These are phyloP conservation scores for Kodamaea hsintzibuensis DNA, from an alignment of 805 yeast genomes.

Conservation along the genomic window DNA sequence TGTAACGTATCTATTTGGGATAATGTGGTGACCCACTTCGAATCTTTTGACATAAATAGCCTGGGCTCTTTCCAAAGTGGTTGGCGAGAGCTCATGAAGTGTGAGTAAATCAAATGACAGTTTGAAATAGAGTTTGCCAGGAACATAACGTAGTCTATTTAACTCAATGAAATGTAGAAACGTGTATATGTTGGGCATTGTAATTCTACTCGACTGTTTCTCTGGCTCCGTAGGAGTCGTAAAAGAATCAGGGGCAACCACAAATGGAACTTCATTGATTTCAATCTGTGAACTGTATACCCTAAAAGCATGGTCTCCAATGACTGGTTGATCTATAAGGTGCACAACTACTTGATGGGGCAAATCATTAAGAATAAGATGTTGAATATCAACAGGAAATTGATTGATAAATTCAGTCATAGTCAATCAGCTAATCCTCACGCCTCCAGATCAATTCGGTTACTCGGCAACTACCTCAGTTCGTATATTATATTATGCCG, in stretches of 20 bases:
- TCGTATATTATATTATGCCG: no score
- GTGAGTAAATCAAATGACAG: background rate
- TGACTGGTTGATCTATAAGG: background rate
- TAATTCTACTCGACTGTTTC: background rate
- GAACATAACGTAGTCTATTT: background rate
- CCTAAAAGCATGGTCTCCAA: background rate
- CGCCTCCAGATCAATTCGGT: no score
- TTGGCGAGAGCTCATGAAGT: background rate
- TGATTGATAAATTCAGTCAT: background rate
- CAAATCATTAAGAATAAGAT: background rate
- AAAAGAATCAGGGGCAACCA: background rate
- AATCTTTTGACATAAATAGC: background rate
- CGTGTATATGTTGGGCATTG: background rate
- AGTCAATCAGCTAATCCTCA: background rate
- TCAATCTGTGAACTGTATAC: background rate
- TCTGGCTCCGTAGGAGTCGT: background rate
- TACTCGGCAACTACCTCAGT: no score
- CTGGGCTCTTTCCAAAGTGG: background rate
- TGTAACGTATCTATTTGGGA: background rate
- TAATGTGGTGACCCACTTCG: background rate
- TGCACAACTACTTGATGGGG: background rate
- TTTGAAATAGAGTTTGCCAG: background rate
- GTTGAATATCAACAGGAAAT: background rate
- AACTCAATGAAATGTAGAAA: background rate
- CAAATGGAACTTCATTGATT: background rate